phyloP scores from a whole-genome alignment of 2,329 filamentous ascomycete species.

The Aspergillus caelatus region DNA sequence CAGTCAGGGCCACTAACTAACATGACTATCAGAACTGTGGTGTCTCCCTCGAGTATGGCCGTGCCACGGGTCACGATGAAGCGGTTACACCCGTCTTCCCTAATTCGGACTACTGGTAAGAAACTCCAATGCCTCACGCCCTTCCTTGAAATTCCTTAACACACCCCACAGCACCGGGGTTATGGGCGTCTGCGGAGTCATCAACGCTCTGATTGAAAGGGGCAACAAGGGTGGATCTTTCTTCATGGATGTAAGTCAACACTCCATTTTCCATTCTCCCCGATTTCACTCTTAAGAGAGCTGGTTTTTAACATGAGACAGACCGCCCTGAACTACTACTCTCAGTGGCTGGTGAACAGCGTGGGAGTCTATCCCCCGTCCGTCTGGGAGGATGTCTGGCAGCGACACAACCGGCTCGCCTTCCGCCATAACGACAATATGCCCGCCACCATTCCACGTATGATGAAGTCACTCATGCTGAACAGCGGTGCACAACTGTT shows the following conservation, averaged over 20 bases:
- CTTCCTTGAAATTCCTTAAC: neutral
- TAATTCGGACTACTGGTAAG: slow-evolving; percentile 49
- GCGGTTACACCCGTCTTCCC: slow-evolving; percentile 50
- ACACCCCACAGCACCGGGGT: neutral
- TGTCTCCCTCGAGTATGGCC: slow-evolving; percentile 50
- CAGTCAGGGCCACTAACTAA: neutral
- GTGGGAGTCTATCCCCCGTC: slow-evolving; percentile 6
- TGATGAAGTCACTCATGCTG: slow-evolving; percentile 34
- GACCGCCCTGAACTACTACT: slow-evolving; percentile 14
- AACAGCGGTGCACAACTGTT: slow-evolving; percentile 47
- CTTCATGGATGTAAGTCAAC: slow-evolving; percentile 3
- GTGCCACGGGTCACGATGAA: slow-evolving; percentile 51
- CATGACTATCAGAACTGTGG: slow-evolving; percentile 35
- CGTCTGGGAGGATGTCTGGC: slow-evolving; percentile 53
- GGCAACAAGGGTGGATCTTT: slow-evolving; percentile 8
- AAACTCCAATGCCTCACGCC: no score
- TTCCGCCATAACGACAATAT: slow-evolving; percentile 58
- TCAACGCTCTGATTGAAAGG: slow-evolving; percentile 2
- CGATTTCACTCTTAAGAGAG: neutral
- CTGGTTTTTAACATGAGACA: neutral
- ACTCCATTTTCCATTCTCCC: neutral
- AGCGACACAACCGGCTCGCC: slow-evolving; percentile 45
- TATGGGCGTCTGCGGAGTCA: neutral
- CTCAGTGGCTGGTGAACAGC: slow-evolving; percentile 13
- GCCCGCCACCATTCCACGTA: slow-evolving; percentile 44